A percentile compares a stretch with the other conserved stretches of the same genome.
Conservation (phyloP, 164 flowering plant genomes). For the Stephania yunnanensis region DNA sequence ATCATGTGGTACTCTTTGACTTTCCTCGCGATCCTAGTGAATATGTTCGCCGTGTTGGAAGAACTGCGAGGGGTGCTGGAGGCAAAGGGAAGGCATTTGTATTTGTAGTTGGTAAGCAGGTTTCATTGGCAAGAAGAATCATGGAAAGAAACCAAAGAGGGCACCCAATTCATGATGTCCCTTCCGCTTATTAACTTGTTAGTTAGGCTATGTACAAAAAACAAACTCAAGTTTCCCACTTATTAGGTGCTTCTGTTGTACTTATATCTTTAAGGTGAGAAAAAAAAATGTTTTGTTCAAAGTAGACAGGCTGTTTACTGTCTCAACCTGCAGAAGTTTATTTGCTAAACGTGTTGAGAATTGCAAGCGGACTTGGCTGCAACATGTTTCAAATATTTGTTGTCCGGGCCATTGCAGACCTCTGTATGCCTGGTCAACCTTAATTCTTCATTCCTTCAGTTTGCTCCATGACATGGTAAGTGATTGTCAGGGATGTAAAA, state of each 20-base stretch:
- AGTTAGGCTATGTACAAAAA: background rate
- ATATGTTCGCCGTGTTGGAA: slow-evolving; percentile 96
- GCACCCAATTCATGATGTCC: slow-evolving; percentile 92
- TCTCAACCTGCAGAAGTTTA: background rate
- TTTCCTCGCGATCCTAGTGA: slow-evolving; percentile 98
- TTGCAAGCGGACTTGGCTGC: background rate
- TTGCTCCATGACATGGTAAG: too few species aligned
- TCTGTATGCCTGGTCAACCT: too few species aligned
- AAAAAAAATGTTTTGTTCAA: background rate
- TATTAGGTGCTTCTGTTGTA: background rate
- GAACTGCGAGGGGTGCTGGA: slow-evolving; percentile 98
- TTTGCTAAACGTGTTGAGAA: background rate
- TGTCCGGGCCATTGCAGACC: too few species aligned
- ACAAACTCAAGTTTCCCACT: background rate
- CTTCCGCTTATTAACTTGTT: slow-evolving; percentile 39
- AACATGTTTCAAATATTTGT: too few species aligned
- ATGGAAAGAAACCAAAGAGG: slow-evolving; percentile 84
- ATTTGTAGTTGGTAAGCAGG: slow-evolving; percentile 96
- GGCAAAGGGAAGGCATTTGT: slow-evolving; percentile 84
- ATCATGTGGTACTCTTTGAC: slow-evolving; percentile 92
- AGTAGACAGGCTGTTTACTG: background rate
- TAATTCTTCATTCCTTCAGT: too few species aligned
- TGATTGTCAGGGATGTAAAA: too few species aligned
- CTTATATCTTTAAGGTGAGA: background rate
- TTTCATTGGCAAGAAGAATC: slow-evolving; percentile 69